Conservation (phyloP, 805 yeast species). For the Starmerella scarabaei region DNA sequence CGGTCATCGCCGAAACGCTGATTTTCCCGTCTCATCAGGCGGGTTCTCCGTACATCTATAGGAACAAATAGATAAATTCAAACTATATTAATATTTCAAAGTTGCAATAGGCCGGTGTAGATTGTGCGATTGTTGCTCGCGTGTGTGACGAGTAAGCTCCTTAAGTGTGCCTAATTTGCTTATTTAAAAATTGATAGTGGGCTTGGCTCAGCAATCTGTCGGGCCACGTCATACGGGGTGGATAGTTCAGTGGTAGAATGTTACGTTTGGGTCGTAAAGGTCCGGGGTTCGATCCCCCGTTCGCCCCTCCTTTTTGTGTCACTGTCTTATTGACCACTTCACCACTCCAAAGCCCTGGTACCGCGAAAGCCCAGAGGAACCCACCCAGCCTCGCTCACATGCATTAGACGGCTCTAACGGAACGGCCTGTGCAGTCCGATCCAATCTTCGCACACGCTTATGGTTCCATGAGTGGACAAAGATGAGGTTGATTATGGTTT, state of each 20-base stretch:
- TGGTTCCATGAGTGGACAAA: too few species aligned
- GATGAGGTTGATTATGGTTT: too few species aligned
- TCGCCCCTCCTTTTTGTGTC: conserved; percentile 11
- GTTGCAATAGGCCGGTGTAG: too few species aligned
- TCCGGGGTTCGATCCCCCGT: conserved; percentile 18
- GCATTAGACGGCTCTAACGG: too few species aligned
- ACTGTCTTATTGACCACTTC: background rate
- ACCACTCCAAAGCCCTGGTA: too few species aligned
- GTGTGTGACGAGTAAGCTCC: too few species aligned
- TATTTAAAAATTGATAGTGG: background rate
- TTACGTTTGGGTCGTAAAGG: conserved; percentile 16
- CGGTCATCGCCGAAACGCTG: conserved; percentile 67
- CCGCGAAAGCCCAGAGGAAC: too few species aligned
- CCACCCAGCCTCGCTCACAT: too few species aligned
- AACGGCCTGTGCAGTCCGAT: too few species aligned
- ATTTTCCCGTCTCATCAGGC: conserved; percentile 84
- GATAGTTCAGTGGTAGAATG: conserved; percentile 17
- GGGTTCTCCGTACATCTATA: conserved; percentile 49
- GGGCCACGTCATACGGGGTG: conserved; percentile 6
- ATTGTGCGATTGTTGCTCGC: too few species aligned
- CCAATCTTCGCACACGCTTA: too few species aligned
- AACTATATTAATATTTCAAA: background rate
- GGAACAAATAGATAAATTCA: conserved; percentile 8
- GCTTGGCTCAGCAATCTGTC: background rate
- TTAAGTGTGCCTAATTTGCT: background rate